Base-by-base conservation (phyloP, 164 flowering plant species). In the Akebia trifoliata region DNA sequence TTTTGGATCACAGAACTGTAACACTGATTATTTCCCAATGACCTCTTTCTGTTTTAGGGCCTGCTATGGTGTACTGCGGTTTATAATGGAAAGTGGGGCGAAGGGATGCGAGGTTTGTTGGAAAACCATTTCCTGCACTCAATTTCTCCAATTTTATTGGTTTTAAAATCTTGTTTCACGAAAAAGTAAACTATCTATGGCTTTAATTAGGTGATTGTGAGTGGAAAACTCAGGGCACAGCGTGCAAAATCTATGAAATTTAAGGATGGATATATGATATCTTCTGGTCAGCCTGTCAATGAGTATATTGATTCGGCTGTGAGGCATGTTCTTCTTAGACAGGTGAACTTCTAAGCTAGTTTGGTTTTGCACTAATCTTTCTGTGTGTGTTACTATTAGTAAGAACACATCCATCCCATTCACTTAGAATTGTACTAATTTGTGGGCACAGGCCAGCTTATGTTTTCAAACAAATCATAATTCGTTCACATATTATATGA, bases 211-310 rank as follows among this genome's bases (percentile, higher is more conserved):
- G 95, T 87, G 18, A 87, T 87, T 75, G 87, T 83, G 7, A 85
- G 91, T 63, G 95, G 92, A 28, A 87, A 85, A 59, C 80, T 85
- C 1, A 69, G 95, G 59, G 95, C 95, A 2, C 83, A 77, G 44
- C 84, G 91, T 66, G 91, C 91, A 0, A 87, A 84, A 39, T 84
- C 95, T 6, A 84, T 87, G 95, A 87, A 87, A 72, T 87, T 87
- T 57, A 87, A 87, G 73, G 94, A 84, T 72, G 94, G 94, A 1
- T 83, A 83, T 67, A 86, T 86, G 94, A 75, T 86, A 0, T 87
- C 95, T 18, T 81, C 89, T 40, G 95, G 95, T 40, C 87, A 87
- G 48, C 87, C 95, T 31, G 89, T 81, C 0, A 85, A 83, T 1
- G 92, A 85, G 43, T 85, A 85, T 35, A 85, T 87, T 50, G 90